Percentiles rank a stretch among this genome's conserved stretches.
phyloP scores from a whole-genome alignment of 129 eudicot species.

The Dittrichia graveolens region DNA sequence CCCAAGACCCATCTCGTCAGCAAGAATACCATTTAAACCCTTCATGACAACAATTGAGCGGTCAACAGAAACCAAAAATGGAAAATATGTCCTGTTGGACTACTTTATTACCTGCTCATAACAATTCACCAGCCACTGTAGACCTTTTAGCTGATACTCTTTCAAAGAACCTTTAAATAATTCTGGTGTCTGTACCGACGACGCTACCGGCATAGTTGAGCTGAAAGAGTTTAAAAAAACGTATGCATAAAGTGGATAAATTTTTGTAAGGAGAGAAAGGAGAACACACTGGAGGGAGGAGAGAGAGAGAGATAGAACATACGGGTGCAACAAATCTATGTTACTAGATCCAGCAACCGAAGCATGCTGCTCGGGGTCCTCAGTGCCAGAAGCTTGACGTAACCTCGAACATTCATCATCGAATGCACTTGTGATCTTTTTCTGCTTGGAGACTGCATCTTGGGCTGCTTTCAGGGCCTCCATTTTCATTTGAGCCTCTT shows the following conservation, averaged over 20 bases:
- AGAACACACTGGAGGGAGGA: too few relatives aligned
- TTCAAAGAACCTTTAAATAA: constrained; percentile 88
- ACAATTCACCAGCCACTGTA: constrained; percentile 98
- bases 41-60: constrained; percentile 30
- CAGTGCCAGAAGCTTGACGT: constrained; percentile 62
- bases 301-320: constrained; percentile 23
- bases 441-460: constrained; percentile 95
- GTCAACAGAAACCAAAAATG: constrained; percentile 3
- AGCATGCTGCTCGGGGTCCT: constrained; percentile 55
- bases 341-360: constrained; percentile 71
- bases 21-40: constrained; percentile 99
- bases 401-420: constrained; percentile 78
- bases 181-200: constrained; percentile 89
- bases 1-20: constrained; percentile 99
- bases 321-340: constrained; percentile 94
- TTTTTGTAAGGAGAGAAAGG: not conserved
- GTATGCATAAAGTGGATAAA: constrained; percentile 18
- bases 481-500: constrained; percentile 76
- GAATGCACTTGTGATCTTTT: constrained; percentile 77
- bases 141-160: constrained; percentile 96
- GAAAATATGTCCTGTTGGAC: not conserved
- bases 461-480: constrained; percentile 98
- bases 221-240: constrained; percentile 33
- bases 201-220: constrained; percentile 94
- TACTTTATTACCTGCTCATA: constrained; percentile 79